phyloP scores from a whole-genome alignment of 345 rosid genomes.

The Heritiera fomes region DNA sequence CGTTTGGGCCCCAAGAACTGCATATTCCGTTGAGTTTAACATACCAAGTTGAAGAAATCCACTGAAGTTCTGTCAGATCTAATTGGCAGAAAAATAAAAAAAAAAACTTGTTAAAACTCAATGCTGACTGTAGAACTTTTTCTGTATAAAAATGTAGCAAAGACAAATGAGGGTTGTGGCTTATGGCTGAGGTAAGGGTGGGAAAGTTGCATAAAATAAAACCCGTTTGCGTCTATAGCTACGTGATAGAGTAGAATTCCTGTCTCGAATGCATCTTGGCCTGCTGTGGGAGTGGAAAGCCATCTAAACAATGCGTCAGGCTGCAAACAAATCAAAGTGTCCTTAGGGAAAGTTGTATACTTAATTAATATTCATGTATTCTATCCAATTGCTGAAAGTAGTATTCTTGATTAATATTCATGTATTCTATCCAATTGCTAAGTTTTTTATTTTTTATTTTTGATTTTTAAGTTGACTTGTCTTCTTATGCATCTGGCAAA shows the following conservation, averaged over 20 bases:
- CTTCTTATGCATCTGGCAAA: not conserved
- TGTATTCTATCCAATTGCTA: no score
- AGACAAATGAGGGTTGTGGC: not conserved
- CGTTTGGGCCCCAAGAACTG: not conserved
- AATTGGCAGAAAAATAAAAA: not conserved
- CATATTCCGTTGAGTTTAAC: not conserved
- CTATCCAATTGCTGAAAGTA: no score
- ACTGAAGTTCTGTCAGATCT: not conserved
- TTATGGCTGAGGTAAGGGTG: constrained; percentile 2
- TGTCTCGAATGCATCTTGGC: not conserved
- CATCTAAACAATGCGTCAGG: not conserved
- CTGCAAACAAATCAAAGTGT: not conserved
- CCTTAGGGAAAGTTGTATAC: not conserved
- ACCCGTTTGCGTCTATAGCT: not conserved
- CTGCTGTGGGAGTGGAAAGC: not conserved
- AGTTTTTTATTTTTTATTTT: no score
- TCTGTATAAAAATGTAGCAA: not conserved
- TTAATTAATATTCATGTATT: no score
- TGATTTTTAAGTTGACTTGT: not conserved
- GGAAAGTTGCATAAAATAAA: not conserved
- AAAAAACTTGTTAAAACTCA: not conserved
- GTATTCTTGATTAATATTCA: no score
- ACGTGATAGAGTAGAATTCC: constrained; percentile 3
- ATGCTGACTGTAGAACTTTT: not conserved
- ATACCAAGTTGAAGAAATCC: not conserved